Conservation (phyloP, 2,329 filamentous ascomycete genomes). For the Emergomyces pasteurianus region DNA sequence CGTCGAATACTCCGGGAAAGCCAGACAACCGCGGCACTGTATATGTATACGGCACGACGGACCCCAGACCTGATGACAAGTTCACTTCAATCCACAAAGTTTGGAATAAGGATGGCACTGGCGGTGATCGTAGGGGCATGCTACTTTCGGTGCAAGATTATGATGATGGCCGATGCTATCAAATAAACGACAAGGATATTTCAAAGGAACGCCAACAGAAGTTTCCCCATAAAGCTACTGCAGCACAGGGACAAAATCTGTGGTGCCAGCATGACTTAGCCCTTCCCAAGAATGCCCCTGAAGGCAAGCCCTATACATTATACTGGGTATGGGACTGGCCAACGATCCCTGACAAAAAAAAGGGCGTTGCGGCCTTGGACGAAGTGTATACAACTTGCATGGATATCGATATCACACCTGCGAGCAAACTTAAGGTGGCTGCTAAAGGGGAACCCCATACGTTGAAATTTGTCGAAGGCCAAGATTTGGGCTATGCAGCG, state of each 20-base stretch:
- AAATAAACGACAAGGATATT: slow-evolving; percentile 52
- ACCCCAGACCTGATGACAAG: slow-evolving; percentile 48
- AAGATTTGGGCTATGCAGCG: slow-evolving; percentile 28
- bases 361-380: slow-evolving; percentile 24
- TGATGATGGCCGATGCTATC: slow-evolving; percentile 85
- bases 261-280: slow-evolving; percentile 73
- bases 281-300: slow-evolving; percentile 54
- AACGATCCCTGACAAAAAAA: slow-evolving; percentile 33
- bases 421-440: neutral
- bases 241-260: slow-evolving; percentile 47
- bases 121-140: slow-evolving; percentile 64
- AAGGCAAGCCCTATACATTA: slow-evolving; percentile 59
- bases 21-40: slow-evolving; percentile 57
- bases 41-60: slow-evolving; percentile 59
- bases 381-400: slow-evolving; percentile 41
- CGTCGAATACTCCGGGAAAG: slow-evolving; percentile 44
- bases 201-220: slow-evolving; percentile 47
- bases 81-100: slow-evolving; percentile 53
- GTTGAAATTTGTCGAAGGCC: slow-evolving; percentile 13
- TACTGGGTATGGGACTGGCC: slow-evolving; percentile 99
- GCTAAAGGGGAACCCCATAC: neutral
- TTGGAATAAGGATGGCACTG: slow-evolving; percentile 71
- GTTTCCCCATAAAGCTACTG: slow-evolving; percentile 41
- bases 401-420: slow-evolving; percentile 27
- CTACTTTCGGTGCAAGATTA: slow-evolving; percentile 69